Conservation (phyloP, 305 asterid species). For the Fraxinus paxiana region DNA sequence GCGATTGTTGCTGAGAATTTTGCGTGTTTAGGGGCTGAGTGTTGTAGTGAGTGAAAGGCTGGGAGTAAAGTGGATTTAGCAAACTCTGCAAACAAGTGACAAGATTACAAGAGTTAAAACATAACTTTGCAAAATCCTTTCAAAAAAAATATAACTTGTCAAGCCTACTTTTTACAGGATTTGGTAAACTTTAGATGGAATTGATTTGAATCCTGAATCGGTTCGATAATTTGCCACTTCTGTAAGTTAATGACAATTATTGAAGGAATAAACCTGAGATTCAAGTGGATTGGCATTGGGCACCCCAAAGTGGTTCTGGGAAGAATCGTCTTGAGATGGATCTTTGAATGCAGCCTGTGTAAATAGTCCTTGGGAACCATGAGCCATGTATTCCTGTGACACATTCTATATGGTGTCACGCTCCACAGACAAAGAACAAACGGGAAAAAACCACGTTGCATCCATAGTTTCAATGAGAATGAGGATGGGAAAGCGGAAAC, state of each 20-base stretch:
- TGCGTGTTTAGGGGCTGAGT: conserved; percentile 63
- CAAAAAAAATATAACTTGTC: not conserved
- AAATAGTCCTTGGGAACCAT: conserved; percentile 86
- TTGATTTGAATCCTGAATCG: not conserved
- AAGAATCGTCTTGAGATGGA: conserved; percentile 79
- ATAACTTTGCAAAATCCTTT: no score
- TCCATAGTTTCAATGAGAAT: not conserved
- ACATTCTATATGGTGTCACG: conserved; percentile 7
- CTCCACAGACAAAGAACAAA: conserved; percentile 11
- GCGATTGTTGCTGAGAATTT: conserved; percentile 63
- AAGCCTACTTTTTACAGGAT: not conserved
- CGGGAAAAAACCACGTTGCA: not conserved
- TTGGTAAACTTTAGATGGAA: not conserved
- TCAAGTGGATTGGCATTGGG: conserved; percentile 64
- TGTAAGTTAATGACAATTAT: not conserved
- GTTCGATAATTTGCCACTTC: not conserved
- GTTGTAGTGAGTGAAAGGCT: conserved; percentile 77
- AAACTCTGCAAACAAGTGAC: conserved; percentile 42
- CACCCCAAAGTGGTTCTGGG: conserved; percentile 70
- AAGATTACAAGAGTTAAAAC: not conserved
- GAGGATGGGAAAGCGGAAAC: not conserved
- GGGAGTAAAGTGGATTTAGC: conserved; percentile 77
- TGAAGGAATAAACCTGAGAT: conserved; percentile 59
- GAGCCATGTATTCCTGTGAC: conserved; percentile 79
- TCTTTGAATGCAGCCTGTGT: conserved; percentile 82